Conservation (phyloP, 2,329 filamentous ascomycete species). For the Penicillium sp. region DNA sequence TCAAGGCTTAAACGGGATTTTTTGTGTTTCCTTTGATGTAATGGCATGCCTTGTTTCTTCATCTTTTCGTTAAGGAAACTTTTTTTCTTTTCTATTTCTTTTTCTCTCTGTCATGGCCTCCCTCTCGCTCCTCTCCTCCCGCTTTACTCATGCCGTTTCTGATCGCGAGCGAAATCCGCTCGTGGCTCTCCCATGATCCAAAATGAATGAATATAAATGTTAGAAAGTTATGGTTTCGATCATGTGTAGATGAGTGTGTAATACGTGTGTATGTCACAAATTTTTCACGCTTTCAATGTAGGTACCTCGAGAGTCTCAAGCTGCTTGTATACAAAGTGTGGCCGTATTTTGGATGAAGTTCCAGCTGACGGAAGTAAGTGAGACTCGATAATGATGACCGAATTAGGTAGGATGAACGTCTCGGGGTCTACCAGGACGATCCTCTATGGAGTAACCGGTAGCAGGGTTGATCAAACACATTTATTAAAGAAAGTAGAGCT, state of each 20-base stretch:
- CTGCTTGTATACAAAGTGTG: neutral
- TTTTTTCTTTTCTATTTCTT: constrained; percentile 25
- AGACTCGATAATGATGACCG: neutral
- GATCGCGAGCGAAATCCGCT: constrained; percentile 19
- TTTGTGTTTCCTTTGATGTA: constrained; percentile 28
- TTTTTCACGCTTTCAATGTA: too few relatives aligned
- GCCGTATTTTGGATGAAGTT: too few relatives aligned
- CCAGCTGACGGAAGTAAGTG: neutral
- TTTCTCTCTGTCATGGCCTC: constrained; percentile 22
- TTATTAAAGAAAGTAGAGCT: neutral
- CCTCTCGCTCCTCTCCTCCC: constrained; percentile 2
- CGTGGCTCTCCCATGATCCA: constrained; percentile 22
- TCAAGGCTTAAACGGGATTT: constrained; percentile 49
- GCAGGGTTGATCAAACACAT: neutral
- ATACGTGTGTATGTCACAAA: neutral
- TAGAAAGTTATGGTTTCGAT: constrained; percentile 13
- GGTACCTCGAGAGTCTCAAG: neutral
- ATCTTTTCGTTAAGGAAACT: constrained; percentile 19
- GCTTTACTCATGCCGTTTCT: constrained; percentile 24
- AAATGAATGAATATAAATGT: constrained; percentile 31
- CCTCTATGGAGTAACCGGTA: neutral
- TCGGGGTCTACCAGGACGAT: neutral
- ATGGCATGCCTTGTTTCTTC: constrained; percentile 36
- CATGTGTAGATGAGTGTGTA: neutral
- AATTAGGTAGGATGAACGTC: too few relatives aligned